A percentile compares a stretch with the other conserved stretches of the same genome.
Evolutionary conservation across 441 rosid genomes (phyloP).

Genomic region (Hypseocharis bilobata): DNA sequence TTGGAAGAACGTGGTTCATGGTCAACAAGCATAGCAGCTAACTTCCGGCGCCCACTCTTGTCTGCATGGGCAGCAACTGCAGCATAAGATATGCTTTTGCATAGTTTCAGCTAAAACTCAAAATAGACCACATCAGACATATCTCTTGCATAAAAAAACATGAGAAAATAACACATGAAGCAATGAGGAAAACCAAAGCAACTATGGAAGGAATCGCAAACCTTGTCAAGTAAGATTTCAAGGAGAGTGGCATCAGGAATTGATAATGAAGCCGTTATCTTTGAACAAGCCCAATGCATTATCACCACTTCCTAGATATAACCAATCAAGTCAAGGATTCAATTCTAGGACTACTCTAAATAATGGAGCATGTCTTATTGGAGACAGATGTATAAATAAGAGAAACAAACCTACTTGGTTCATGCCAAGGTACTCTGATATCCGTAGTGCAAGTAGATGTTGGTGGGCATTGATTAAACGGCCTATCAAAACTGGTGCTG

Average conservation of each 20-base stretch:
- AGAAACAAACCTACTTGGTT: slow-evolving; percentile 57
- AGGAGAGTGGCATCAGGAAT: slow-evolving; percentile 77
- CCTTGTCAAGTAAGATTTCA: slow-evolving; percentile 92
- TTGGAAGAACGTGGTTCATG: slow-evolving; percentile 93
- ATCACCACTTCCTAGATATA: slow-evolving; percentile 70
- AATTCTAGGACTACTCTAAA: not conserved
- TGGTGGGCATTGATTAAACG: slow-evolving; percentile 80
- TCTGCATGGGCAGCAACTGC: slow-evolving; percentile 99
- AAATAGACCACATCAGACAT: slow-evolving; percentile 21
- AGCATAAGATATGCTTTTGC: slow-evolving; percentile 90
- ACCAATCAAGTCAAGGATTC: not conserved
- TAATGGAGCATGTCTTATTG: not conserved
- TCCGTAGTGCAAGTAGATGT: slow-evolving; percentile 83
- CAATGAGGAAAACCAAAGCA: not conserved
- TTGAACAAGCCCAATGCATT: slow-evolving; percentile 98
- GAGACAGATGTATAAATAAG: not conserved
- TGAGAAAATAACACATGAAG: slow-evolving; percentile 4
- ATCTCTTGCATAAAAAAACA: slow-evolving; percentile 9
- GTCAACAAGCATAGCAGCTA: slow-evolving; percentile 93
- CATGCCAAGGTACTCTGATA: slow-evolving; percentile 86
- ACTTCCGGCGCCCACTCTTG: slow-evolving; percentile 76
- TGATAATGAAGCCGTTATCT: slow-evolving; percentile 80
- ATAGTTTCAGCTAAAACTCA: slow-evolving; percentile 67
- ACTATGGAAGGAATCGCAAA: slow-evolving; percentile 22
- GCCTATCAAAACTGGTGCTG: slow-evolving; percentile 69